A percentile compares a stretch with the other conserved stretches of the same genome.
Conservation (phyloP, 75 land plant genomes). For the Cryptomeria japonica region DNA sequence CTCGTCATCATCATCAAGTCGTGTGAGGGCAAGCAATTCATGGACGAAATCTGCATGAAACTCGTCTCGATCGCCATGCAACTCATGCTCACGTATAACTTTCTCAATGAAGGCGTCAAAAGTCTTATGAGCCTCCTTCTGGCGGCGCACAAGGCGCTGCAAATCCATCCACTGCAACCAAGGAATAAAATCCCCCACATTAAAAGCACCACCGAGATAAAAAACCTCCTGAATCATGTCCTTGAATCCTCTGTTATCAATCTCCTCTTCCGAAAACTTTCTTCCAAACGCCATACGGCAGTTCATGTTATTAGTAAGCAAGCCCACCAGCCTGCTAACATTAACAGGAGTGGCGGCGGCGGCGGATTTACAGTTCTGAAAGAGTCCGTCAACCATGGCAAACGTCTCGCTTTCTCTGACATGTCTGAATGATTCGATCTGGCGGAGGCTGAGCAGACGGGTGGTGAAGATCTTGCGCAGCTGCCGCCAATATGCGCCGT, state of each 20-base stretch:
- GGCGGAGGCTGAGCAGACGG: constrained; percentile 19
- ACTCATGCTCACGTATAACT: constrained; percentile 30
- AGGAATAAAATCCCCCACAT: constrained; percentile 35
- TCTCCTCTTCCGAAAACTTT: constrained; percentile 17
- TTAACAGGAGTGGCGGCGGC: not conserved
- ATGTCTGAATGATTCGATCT: not conserved
- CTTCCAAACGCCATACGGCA: constrained; percentile 36
- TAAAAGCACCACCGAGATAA: constrained; percentile 10
- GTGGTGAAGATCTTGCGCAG: constrained; percentile 15
- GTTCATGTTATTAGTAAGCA: constrained; percentile 6
- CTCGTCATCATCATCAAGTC: no score
- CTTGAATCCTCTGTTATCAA: constrained; percentile 20
- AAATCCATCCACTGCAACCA: constrained; percentile 23
- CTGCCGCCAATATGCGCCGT: constrained; percentile 26
- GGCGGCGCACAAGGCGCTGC: constrained; percentile 24
- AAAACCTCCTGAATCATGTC: constrained; percentile 21
- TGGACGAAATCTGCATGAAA: constrained; percentile 9
- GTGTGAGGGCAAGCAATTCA: no score
- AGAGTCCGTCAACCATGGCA: not conserved
- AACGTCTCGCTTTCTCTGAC: not conserved
- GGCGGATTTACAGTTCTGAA: not conserved
- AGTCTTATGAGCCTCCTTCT: constrained; percentile 15
- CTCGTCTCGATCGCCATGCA: not conserved
- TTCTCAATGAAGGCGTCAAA: constrained; percentile 30
- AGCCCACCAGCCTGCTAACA: not conserved